Conservation (phyloP, 1,284 basidiomycete genomes). For the Cutaneotrichosporon cavernicola region DNA sequence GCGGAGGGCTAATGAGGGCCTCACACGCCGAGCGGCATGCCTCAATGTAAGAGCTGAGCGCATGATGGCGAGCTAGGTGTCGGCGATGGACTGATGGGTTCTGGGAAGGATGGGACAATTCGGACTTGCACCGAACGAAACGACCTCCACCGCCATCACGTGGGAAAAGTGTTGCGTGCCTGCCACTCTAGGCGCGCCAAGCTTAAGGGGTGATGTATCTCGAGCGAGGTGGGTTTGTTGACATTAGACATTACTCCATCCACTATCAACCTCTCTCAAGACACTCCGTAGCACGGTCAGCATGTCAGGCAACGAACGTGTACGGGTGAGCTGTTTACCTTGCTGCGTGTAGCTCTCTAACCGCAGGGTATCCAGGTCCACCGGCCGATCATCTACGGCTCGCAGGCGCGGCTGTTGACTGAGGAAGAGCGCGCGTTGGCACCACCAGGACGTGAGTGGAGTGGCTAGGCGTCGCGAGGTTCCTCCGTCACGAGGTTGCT, state of each 20-base stretch:
- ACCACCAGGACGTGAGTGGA: conserved; percentile 45
- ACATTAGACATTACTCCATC: conserved; percentile 14
- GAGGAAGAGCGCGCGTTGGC: conserved; percentile 61
- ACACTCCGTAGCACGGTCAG: background rate
- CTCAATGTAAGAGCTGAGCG: conserved; percentile 6
- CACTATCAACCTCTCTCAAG: background rate
- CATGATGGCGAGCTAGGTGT: conserved; percentile 4
- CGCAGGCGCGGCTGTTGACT: conserved; percentile 80
- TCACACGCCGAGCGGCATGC: background rate
- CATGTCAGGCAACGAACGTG: conserved; percentile 36
- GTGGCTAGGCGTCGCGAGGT: conserved; percentile 19
- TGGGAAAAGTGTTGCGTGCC: background rate
- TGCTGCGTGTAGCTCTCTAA: background rate
- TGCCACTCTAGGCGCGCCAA: background rate
- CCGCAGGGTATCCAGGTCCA: conserved; percentile 80
- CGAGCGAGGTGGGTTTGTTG: background rate
- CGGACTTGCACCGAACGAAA: background rate
- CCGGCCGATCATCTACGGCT: conserved; percentile 92
- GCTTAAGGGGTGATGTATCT: too few relatives aligned
- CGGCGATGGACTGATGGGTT: background rate
- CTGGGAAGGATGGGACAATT: background rate
- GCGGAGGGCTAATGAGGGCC: background rate
- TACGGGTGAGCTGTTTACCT: conserved; percentile 27
- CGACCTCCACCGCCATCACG: background rate
- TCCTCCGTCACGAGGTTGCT: too few relatives aligned